Base-by-base conservation (phyloP, 2,329 filamentous ascomycete genomes). In the Fusarium sp. region DNA sequence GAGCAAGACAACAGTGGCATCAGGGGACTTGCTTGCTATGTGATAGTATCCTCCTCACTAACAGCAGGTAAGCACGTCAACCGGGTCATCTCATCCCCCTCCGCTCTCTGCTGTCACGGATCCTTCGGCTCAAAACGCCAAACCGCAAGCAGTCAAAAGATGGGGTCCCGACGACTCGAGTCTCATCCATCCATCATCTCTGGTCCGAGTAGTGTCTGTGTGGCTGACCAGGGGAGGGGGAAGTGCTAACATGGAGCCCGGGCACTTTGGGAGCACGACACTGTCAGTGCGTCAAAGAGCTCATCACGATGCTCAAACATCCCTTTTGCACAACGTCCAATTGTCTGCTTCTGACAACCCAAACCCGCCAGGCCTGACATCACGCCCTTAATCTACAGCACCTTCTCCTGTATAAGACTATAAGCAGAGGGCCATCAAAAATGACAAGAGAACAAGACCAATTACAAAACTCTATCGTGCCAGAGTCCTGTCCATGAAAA, bases 21-120 rank as follows among this genome's bases (percentile, higher is more conserved):
- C 23, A 8, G 23, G 23, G 23, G 8, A 25, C 8, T 25, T 25
- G 19, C 23, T 25, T n/a, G n/a, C n/a, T n/a, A n/a, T n/a, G n/a
- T n/a, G 8, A 25, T 25, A 19, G 19, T 19, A 19, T 19, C 19
- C 19, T 19, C 19, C 4, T 19, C 19, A 19, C 19, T 19, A 4
- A 19, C 19, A 4, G 19, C 19, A 19, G 4, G 19, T 37, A 19
- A 3, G 13, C 9, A 39, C 17, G 23, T 19, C 41, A 50, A 17
- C 21, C 46, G 43, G 39, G 61, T 66, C 65, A 65, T 65, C 27
- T 53, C 65, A 65, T 65, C 23, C 51, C 46, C 41, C 48, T 49
- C 47, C 37, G 53, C 59, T 66, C 48, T 49, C 47, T 33, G 53
- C 59, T 66, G 61, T 52, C 66, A 63, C 66, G 66, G 63, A 61